Evolutionary conservation across 164 flowering plant genomes (phyloP), one percentile per base, ranked within the genome.

Genomic region (Magnolia kwangsiensis): DNA sequence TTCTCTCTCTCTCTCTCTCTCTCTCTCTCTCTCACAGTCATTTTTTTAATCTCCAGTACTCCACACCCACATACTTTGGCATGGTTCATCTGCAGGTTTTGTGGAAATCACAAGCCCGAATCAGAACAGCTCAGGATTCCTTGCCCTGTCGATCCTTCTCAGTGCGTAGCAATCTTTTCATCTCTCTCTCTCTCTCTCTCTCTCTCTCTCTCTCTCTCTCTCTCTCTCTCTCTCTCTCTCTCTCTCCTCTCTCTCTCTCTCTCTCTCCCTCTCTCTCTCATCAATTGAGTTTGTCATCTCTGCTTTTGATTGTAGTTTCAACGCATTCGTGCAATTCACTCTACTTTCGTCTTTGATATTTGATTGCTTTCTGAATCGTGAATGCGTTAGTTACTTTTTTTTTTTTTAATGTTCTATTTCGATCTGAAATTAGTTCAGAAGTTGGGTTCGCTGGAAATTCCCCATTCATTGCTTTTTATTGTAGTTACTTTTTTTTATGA

Each of bases 121-220:
- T 79, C 89, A 1, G 87, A 89, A 77, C 84, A 71, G 18, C 75
- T 86, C 70, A 89, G 97, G 92, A 76, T 95, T 66, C 89, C 89
- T 69, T 93, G 99, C 88, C 96, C 98, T 51, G 78, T 95, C 63
- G 98, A 95, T 80, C 92, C 96, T 75, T 95, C 99, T 74, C 99
- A 95, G 99, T 95, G 18, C 18, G 61, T 55, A 55, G 13, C 61
- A 85, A 84, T 75, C 31, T 75, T 71, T 73, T 67, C 13, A 11
- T 23, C 59, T 67, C 68, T 71, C 49, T 58, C 20, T 67, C 45
- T 37, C 45, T n/a, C n/a, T n/a, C n/a, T n/a, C n/a, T n/a, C n/a
- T n/a, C n/a, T n/a, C n/a, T n/a, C n/a, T n/a, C n/a, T n/a, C n/a
- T n/a, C n/a, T n/a, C n/a, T n/a, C n/a, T n/a, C n/a, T n/a, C n/a